These are phyloP conservation scores for Paecilomyces variotii DNA, from an alignment of 2,329 filamentous ascomycete genomes.

Conservation along the genomic window DNA sequence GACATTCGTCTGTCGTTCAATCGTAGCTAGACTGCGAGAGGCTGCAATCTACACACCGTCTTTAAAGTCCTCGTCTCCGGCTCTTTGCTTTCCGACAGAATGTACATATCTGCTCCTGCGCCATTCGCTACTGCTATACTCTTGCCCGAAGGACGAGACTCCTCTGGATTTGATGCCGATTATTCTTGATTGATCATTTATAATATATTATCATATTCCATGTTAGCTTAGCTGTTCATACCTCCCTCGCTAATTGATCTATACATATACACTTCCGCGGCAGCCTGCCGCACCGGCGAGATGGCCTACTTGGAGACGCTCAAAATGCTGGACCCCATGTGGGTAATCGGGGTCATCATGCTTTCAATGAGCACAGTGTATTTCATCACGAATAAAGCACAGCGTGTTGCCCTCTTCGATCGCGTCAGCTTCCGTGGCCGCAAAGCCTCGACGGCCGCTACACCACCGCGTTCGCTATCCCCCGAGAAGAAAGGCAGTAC, in stretches of 20 bases:
- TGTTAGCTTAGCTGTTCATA: neutral
- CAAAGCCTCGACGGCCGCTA: conserved; percentile 40
- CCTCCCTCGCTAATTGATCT: neutral
- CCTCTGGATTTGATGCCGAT: neutral
- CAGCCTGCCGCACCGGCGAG: neutral
- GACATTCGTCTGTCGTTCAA: neutral
- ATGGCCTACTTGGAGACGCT: conserved; percentile 12
- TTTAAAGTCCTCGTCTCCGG: neutral
- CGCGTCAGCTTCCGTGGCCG: conserved; percentile 32
- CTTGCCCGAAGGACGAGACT: neutral
- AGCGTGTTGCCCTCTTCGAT: conserved; percentile 32
- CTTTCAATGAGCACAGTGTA: conserved; percentile 17
- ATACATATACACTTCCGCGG: neutral
- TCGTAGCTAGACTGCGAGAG: neutral
- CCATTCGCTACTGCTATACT: neutral
- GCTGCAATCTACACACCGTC: neutral
- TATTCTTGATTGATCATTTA: neutral
- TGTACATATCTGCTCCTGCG: neutral
- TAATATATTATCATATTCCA: neutral
- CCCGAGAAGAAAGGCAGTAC: conserved; percentile 36
- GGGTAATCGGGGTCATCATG: conserved; percentile 15
- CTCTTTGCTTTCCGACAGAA: neutral
- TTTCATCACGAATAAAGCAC: conserved; percentile 18
- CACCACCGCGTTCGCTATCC: conserved; percentile 47
- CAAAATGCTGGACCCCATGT: conserved; percentile 11